Evolutionary conservation across 495 filamentous ascomycete genomes (phyloP).

Genomic region (Aspergillus bridgeri): DNA sequence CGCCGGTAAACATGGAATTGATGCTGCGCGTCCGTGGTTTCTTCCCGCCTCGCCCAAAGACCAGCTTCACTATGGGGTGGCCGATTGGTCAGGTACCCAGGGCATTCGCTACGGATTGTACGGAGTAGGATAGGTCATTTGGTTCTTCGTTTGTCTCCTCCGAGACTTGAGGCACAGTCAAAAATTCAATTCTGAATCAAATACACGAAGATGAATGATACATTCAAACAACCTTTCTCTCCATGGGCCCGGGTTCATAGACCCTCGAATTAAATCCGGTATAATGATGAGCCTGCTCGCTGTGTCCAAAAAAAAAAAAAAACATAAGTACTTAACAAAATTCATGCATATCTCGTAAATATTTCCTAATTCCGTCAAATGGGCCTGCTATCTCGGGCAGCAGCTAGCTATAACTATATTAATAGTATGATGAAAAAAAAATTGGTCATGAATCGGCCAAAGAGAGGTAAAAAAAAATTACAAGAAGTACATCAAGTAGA

Average conservation of each 20-base stretch:
- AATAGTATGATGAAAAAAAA: slow-evolving; percentile 8
- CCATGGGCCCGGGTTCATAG: not conserved
- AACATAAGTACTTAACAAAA: not conserved
- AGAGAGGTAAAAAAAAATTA: slow-evolving; percentile 20
- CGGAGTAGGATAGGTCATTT: no score
- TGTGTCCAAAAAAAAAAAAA: not conserved
- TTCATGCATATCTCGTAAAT: not conserved
- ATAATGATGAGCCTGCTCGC: not conserved
- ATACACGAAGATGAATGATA: not conserved
- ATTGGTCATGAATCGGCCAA: not conserved
- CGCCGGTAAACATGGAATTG: not conserved
- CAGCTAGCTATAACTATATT: slow-evolving; percentile 5
- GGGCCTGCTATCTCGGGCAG: slow-evolving; percentile 5
- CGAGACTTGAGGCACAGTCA: not conserved
- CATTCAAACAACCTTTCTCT: not conserved
- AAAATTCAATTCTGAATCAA: not conserved
- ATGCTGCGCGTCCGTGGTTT: not conserved
- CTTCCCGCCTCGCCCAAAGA: not conserved
- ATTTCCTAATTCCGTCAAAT: not conserved
- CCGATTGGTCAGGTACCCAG: no score
- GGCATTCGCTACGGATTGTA: no score
- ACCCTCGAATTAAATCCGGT: not conserved
- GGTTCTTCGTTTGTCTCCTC: not conserved
- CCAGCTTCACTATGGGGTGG: no score
- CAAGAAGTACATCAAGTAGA: slow-evolving; percentile 11